These are phyloP conservation scores for Mucor indicus DNA, from an alignment of 371 early-diverging fungal species.

Conservation along the genomic window DNA sequence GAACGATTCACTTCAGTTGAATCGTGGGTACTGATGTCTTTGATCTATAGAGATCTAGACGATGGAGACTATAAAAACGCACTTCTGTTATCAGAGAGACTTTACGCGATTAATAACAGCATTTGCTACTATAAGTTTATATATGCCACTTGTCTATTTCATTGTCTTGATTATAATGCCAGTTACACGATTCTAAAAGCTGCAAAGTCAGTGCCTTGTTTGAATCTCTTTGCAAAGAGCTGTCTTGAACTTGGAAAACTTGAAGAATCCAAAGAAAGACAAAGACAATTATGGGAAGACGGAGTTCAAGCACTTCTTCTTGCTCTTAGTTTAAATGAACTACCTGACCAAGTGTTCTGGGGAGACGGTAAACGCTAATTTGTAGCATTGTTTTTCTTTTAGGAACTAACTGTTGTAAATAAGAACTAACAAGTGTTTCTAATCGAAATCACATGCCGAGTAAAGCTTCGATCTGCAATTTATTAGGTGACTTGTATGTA, in stretches of 20 bases:
- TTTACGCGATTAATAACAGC: conserved; percentile 39
- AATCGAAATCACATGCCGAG: conserved; percentile 31
- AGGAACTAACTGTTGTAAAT: neutral
- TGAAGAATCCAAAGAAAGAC: conserved; percentile 34
- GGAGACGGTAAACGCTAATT: conserved; percentile 37
- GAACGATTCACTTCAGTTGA: conserved; percentile 27
- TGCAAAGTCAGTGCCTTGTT: conserved; percentile 24
- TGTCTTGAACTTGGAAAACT: conserved; percentile 45
- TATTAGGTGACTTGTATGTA: conserved; percentile 39
- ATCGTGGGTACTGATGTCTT: conserved; percentile 35
- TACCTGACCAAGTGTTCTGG: conserved; percentile 24
- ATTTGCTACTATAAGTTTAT: conserved; percentile 37
- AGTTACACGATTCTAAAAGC: conserved; percentile 28
- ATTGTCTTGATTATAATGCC: conserved; percentile 32
- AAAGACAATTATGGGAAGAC: conserved; percentile 42
- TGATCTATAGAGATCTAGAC: conserved; percentile 43
- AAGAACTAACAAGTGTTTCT: conserved; percentile 38
- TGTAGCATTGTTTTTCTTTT: neutral
- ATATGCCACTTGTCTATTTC: conserved; percentile 40
- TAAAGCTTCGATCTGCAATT: conserved; percentile 22
- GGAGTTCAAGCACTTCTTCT: conserved; percentile 37
- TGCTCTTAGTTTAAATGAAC: conserved; percentile 6
- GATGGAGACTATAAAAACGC: conserved; percentile 43
- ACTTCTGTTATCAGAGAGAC: conserved; percentile 42
- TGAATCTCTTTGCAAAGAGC: conserved; percentile 42